phyloP scores from a whole-genome alignment of 768 basidiomycete species.

The Hysterangium stoloniferum region DNA sequence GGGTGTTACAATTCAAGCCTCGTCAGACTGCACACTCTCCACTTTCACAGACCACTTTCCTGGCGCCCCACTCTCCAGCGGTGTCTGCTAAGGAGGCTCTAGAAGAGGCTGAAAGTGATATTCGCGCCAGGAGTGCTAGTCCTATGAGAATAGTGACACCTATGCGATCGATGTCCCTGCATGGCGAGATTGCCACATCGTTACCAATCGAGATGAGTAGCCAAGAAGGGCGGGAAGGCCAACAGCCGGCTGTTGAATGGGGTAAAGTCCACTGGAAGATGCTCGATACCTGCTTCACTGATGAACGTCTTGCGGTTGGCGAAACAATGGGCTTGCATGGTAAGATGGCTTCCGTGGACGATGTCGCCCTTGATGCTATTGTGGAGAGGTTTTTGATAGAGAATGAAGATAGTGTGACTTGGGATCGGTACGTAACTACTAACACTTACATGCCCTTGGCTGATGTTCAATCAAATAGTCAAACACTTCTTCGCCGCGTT shows the following conservation, averaged over 20 bases:
- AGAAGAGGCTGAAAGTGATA: conserved; percentile 1
- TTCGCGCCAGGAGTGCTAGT: background rate
- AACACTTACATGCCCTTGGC: background rate
- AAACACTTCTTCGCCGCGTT: conserved; percentile 42
- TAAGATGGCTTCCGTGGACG: conserved; percentile 43
- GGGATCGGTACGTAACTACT: conserved; percentile 26
- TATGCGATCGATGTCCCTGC: background rate
- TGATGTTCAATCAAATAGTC: conserved; percentile 28
- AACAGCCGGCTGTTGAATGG: conserved; percentile 38
- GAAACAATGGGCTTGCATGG: conserved; percentile 24
- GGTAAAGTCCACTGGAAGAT: conserved; percentile 72
- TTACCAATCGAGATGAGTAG: background rate
- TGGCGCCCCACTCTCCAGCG: background rate
- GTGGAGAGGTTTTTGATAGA: conserved; percentile 43
- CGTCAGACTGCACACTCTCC: background rate
- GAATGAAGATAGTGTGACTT: conserved; percentile 34
- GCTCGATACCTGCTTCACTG: conserved; percentile 72
- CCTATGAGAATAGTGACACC: background rate
- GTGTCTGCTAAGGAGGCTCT: background rate
- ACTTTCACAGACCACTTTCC: background rate
- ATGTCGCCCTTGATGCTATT: conserved; percentile 48
- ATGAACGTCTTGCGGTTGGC: conserved; percentile 50
- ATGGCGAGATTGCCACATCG: background rate
- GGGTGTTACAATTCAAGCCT: background rate
- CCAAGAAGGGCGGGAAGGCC: background rate